Percentiles rank a stretch among this genome's conserved stretches.
These are phyloP conservation scores for Vitis riparia DNA, from an alignment of 164 flowering plant genomes.

Conservation along the genomic window DNA sequence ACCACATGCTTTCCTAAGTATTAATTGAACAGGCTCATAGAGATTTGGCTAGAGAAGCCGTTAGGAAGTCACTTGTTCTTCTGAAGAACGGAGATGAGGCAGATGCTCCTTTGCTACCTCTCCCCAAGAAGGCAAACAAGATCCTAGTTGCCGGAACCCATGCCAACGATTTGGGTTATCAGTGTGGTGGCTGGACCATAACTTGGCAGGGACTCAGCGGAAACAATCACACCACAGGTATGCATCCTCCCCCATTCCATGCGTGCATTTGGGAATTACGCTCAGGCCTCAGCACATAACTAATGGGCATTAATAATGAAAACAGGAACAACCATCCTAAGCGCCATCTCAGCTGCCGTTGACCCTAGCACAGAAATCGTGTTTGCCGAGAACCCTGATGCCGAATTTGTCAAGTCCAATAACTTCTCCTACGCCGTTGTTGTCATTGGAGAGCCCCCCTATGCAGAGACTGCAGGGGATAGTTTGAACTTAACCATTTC, in stretches of 20 bases:
- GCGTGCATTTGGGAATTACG: too few species aligned
- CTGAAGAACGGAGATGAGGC: conserved; percentile 27
- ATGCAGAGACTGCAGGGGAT: conserved; percentile 30
- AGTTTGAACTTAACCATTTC: conserved; percentile 31
- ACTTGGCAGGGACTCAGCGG: conserved; percentile 1
- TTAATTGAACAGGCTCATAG: conserved; percentile 7
- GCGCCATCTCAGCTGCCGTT: conserved; percentile 21
- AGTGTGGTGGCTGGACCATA: conserved; percentile 33
- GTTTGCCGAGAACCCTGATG: conserved; percentile 25
- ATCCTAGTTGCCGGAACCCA: conserved; percentile 24
- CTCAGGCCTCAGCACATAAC: too few species aligned
- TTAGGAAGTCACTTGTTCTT: conserved; percentile 26
- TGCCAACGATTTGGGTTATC: conserved; percentile 14
- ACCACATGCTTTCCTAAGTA: too few species aligned
- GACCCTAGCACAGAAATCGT: conserved; percentile 28
- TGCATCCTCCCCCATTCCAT: too few species aligned
- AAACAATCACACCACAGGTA: conserved; percentile 22
- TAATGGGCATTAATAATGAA: too few species aligned
- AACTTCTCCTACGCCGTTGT: conserved; percentile 31
- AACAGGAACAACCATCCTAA: conserved; percentile 38
- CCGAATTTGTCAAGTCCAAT: conserved; percentile 9
- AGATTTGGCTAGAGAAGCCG: conserved; percentile 34
- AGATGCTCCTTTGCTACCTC: conserved; percentile 12
- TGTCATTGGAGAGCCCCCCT: conserved; percentile 38
- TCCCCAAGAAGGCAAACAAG: conserved; percentile 14